These are phyloP conservation scores for Lactarius indigo DNA, from an alignment of 768 basidiomycete genomes.

Conservation along the genomic window DNA sequence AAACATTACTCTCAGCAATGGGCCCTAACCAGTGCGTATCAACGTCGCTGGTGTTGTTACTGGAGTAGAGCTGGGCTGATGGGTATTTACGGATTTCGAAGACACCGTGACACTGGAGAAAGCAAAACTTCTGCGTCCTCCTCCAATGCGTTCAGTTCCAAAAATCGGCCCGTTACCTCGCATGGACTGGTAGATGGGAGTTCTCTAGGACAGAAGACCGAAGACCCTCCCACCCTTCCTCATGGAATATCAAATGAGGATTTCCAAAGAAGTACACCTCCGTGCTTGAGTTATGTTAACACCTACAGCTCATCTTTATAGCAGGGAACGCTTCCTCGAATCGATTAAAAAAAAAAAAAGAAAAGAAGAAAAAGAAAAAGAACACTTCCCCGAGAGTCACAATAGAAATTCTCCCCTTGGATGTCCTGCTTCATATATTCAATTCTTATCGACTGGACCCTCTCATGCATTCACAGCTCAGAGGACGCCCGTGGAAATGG, in stretches of 20 bases:
- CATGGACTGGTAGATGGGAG: background rate
- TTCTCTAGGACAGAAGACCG: background rate
- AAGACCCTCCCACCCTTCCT: background rate
- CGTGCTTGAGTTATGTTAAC: background rate
- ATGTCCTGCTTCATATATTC: background rate
- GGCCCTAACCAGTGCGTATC: no score
- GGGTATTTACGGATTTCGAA: background rate
- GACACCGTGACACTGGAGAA: no score
- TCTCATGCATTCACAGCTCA: background rate
- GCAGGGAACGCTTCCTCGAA: background rate
- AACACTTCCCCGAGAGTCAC: background rate
- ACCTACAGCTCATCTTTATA: background rate
- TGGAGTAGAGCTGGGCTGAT: background rate
- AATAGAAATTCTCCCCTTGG: background rate
- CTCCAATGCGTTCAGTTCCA: background rate
- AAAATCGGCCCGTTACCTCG: background rate
- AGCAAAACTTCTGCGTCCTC: background rate
- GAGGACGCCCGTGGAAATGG: constrained; percentile 13
- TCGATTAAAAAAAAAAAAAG: no score
- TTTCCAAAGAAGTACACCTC: background rate
- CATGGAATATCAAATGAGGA: no score
- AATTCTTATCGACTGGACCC: background rate
- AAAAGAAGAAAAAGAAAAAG: no score
- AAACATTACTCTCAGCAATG: background rate
- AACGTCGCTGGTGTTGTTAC: no score